Percentiles rank a stretch among this genome's conserved stretches.
Conservation (phyloP, 306 rosid genomes). For the Rosa multiflora region DNA sequence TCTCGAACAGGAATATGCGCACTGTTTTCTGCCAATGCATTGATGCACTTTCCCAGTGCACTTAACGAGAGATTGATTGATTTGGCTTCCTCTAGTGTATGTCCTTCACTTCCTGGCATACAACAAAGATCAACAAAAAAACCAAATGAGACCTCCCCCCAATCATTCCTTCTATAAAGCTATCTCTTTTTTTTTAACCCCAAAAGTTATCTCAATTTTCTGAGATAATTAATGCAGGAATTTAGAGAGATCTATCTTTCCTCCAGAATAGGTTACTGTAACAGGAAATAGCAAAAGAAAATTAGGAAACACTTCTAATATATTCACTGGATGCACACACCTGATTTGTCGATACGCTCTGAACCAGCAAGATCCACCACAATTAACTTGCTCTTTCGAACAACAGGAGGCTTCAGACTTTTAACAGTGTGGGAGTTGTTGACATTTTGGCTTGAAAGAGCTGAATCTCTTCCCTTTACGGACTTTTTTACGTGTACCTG, state of each 20-base stretch:
- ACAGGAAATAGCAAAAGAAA: slow-evolving; percentile 17
- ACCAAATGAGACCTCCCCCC: not conserved
- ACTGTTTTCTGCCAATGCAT: slow-evolving; percentile 93
- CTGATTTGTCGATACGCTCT: slow-evolving; percentile 96
- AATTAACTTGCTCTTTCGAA: slow-evolving; percentile 86
- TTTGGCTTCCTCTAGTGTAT: slow-evolving; percentile 96
- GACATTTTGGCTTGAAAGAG: slow-evolving; percentile 68
- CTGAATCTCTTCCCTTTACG: slow-evolving; percentile 70
- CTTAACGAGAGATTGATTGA: slow-evolving; percentile 94
- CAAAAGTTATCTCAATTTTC: not conserved
- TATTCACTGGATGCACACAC: slow-evolving; percentile 39
- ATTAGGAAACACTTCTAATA: slow-evolving; percentile 1
- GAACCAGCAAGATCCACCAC: slow-evolving; percentile 99
- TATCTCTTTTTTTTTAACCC: not conserved
- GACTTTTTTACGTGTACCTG: slow-evolving; percentile 85
- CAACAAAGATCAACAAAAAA: slow-evolving; percentile 25
- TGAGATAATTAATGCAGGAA: not conserved
- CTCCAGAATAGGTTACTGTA: slow-evolving; percentile 2
- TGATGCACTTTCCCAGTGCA: slow-evolving; percentile 95
- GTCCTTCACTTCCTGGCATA: slow-evolving; percentile 96
- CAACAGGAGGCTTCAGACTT: slow-evolving; percentile 68
- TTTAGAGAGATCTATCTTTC: not conserved
- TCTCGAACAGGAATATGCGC: slow-evolving; percentile 95
- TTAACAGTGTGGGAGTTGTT: slow-evolving; percentile 55
- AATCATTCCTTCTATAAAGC: not conserved